Percentiles rank a stretch among this genome's conserved stretches.
Conservation (phyloP, 2,329 filamentous ascomycete species). For the Phaeophleospora eucalypticola region DNA sequence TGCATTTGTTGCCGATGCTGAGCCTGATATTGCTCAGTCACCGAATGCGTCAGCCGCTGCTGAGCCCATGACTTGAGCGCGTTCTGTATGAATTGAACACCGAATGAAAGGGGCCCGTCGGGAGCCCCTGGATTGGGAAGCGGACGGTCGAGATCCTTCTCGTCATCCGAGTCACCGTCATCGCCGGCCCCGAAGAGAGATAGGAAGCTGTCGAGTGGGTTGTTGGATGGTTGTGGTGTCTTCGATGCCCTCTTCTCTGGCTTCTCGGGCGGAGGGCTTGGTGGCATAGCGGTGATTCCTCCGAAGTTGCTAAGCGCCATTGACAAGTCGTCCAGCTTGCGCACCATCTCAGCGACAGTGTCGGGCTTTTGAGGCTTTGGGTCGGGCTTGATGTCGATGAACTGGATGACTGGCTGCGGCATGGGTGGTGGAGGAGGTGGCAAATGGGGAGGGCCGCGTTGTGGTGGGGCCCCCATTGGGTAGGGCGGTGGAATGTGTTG, state of each 20-base stretch:
- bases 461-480: slow-evolving; percentile 2
- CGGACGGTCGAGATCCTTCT: slow-evolving; percentile 12
- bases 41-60: slow-evolving; percentile 24
- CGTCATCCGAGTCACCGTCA: slow-evolving; percentile 20
- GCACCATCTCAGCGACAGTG: slow-evolving; percentile 25
- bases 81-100: slow-evolving; percentile 34
- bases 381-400: slow-evolving; percentile 16
- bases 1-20: slow-evolving; percentile 16
- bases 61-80: slow-evolving; percentile 33
- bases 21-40: slow-evolving; percentile 18
- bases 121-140: slow-evolving; percentile 16
- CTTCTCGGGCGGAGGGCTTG: slow-evolving; percentile 12
- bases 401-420: slow-evolving; percentile 20
- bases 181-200: slow-evolving; percentile 22
- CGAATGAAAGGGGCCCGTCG: slow-evolving; percentile 27
- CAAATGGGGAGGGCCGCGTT: neutral
- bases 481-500: slow-evolving; percentile 6
- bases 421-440: slow-evolving; percentile 7
- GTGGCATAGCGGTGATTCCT: slow-evolving; percentile 20
- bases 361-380: slow-evolving; percentile 15
- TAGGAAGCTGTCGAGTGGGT: slow-evolving; percentile 25
- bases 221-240: slow-evolving; percentile 1
- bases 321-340: slow-evolving; percentile 25
- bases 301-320: slow-evolving; percentile 27
- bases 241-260: slow-evolving; percentile 1